phyloP scores from a whole-genome alignment of 2,329 filamentous ascomycete genomes.

The Fusarium sterilihyphosum region DNA sequence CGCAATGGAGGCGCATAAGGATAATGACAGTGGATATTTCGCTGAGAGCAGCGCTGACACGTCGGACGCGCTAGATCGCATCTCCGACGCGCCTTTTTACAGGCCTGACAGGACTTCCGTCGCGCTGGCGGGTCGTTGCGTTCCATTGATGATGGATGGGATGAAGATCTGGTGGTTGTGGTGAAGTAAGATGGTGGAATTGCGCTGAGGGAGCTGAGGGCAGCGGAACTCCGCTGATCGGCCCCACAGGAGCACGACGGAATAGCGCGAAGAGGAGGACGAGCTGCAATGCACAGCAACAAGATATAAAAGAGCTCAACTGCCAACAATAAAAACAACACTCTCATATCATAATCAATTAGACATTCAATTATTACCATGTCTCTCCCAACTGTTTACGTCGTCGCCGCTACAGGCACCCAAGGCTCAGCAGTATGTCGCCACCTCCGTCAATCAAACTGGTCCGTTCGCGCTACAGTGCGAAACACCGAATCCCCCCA shows the following conservation, averaged over 20 bases:
- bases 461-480: background rate
- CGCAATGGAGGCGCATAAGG: background rate
- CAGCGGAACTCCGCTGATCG: background rate
- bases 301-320: background rate
- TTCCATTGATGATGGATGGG: background rate
- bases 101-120: constrained; percentile 3
- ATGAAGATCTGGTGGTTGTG: background rate
- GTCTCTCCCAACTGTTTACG: background rate
- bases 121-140: background rate
- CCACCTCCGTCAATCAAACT: background rate
- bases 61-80: background rate
- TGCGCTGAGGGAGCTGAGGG: background rate
- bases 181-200: background rate
- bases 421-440: constrained; percentile 4
- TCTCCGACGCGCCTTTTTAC: background rate
- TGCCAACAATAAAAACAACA: accelerated
- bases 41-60: background rate
- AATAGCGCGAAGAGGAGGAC: background rate
- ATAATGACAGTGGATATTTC: background rate
- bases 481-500: background rate
- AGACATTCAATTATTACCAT: accelerated
- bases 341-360: accelerated
- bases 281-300: accelerated
- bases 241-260: background rate
- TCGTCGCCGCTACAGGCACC: background rate